These are phyloP conservation scores for Russula sp. DNA, from an alignment of 768 basidiomycete genomes.

Conservation along the genomic window DNA sequence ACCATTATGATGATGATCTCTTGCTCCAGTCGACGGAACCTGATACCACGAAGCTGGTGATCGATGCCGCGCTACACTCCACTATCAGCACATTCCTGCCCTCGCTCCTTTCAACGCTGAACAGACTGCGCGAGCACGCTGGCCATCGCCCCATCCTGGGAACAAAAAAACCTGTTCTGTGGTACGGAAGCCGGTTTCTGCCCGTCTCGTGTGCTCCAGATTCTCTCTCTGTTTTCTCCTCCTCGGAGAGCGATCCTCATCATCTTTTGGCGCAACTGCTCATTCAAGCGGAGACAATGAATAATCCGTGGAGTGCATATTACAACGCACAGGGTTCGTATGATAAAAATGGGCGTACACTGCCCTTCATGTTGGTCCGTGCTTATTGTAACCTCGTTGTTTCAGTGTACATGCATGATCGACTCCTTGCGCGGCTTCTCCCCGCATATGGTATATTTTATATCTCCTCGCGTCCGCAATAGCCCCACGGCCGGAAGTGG, in stretches of 20 bases:
- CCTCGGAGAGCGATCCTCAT: not conserved
- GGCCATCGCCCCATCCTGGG: slow-evolving; percentile 19
- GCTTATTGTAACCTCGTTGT: not conserved
- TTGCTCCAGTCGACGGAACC: not conserved
- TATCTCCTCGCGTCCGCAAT: slow-evolving; percentile 12
- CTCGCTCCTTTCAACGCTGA: slow-evolving; percentile 15
- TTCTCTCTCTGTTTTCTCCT: slow-evolving; percentile 2
- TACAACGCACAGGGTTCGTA: slow-evolving; percentile 28
- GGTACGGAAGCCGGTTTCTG: slow-evolving; percentile 28
- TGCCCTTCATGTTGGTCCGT: not conserved
- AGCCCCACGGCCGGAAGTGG: not conserved
- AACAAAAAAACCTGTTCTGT: slow-evolving; percentile 20
- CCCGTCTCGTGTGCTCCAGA: slow-evolving; percentile 19
- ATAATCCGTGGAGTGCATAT: slow-evolving; percentile 26
- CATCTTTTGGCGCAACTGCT: slow-evolving; percentile 15
- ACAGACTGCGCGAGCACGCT: slow-evolving; percentile 7
- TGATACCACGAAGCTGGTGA: not conserved
- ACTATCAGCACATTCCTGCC: slow-evolving; percentile 26
- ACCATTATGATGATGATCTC: no score
- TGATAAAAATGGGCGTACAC: not conserved
- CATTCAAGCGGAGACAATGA: slow-evolving; percentile 10
- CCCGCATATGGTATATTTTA: slow-evolving; percentile 19
- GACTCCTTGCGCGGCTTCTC: slow-evolving; percentile 22
- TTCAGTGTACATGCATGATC: slow-evolving; percentile 27
- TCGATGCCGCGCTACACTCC: slow-evolving; percentile 23